Percentiles rank a stretch among this genome's conserved stretches.
Conservation (phyloP, 495 filamentous ascomycete genomes). For the Lepraria neglecta region DNA sequence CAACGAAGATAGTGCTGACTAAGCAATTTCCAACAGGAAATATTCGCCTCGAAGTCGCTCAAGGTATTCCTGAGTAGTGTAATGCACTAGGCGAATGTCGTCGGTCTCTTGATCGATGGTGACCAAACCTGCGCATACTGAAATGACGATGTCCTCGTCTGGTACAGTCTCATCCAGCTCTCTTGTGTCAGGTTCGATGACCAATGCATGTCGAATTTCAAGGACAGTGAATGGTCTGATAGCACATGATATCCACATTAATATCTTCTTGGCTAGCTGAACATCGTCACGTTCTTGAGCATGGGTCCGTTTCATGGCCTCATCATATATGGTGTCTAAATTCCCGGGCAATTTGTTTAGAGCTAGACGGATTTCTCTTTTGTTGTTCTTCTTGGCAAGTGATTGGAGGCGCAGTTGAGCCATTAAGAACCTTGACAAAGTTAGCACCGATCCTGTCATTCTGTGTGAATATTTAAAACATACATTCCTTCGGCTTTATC, state of each 20-base stretch:
- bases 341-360: conserved; percentile 32
- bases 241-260: conserved; percentile 43
- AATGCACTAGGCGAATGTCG: conserved; percentile 27
- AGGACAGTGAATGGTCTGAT: conserved; percentile 33
- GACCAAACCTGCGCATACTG: conserved; percentile 27
- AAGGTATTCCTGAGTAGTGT: conserved; percentile 27
- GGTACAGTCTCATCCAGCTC: conserved; percentile 22
- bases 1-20: conserved; percentile 29
- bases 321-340: conserved; percentile 36
- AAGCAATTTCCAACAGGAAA: too few relatives aligned
- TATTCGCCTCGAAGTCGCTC: background rate
- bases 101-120: conserved; percentile 25
- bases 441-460: background rate
- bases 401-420: conserved; percentile 43
- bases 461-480: background rate
- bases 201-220: conserved; percentile 46
- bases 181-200: conserved; percentile 27
- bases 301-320: conserved; percentile 39
- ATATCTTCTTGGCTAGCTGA: conserved; percentile 32
- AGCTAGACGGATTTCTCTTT: conserved; percentile 30
- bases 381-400: conserved; percentile 32
- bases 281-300: conserved; percentile 29
- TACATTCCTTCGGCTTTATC: conserved; percentile 26
- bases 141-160: conserved; percentile 15
- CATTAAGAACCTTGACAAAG: conserved; percentile 44